phyloP scores from a whole-genome alignment of 768 basidiomycete genomes.

The Pulveroboletus ravenelii region DNA sequence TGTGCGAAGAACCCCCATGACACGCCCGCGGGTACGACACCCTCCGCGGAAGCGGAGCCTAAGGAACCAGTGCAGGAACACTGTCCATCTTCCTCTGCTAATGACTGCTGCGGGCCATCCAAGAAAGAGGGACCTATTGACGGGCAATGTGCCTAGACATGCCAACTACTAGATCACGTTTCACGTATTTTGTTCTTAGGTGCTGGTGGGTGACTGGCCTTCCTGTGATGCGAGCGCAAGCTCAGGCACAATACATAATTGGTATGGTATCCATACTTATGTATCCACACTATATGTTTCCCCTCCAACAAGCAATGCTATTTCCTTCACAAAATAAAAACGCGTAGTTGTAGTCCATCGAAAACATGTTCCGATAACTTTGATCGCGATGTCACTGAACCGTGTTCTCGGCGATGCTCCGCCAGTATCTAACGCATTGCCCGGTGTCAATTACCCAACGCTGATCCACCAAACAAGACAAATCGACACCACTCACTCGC shows the following conservation, averaged over 20 bases:
- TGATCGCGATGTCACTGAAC: background rate
- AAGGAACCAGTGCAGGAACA: background rate
- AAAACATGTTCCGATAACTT: background rate
- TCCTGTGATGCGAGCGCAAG: too few species aligned
- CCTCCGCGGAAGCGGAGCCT: background rate
- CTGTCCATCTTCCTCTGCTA: background rate
- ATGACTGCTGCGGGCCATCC: background rate
- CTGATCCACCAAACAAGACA: background rate
- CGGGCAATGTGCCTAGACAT: conserved; percentile 3
- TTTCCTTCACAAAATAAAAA: too few species aligned
- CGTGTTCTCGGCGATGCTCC: background rate
- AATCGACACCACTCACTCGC: background rate
- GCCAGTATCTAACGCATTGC: conserved; percentile 1
- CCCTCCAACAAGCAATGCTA: background rate
- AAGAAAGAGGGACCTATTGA: background rate
- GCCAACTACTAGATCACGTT: background rate
- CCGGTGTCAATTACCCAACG: background rate
- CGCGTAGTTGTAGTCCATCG: too few species aligned
- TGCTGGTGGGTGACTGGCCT: too few species aligned
- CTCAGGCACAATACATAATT: background rate
- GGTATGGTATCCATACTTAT: background rate
- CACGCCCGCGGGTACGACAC: background rate
- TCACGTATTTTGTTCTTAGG: background rate
- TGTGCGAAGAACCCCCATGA: conserved; percentile 16
- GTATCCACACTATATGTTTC: background rate